Evolutionary conservation across 768 basidiomycete species (phyloP).

Genomic region (Rhizopogon roseolus): DNA sequence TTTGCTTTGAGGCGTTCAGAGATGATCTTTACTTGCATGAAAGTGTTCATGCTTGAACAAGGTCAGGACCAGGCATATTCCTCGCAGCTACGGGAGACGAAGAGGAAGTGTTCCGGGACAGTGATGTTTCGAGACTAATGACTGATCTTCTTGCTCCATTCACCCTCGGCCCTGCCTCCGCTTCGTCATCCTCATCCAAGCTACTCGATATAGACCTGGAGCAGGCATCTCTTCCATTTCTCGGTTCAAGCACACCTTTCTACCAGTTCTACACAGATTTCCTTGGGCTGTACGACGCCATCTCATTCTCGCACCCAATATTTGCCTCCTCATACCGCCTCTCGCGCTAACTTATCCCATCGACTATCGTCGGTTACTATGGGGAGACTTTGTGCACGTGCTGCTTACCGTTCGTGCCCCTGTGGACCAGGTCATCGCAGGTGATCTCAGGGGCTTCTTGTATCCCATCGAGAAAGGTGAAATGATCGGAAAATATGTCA

Average conservation of each 20-base stretch:
- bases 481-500: slow-evolving; percentile 59
- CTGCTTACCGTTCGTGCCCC: slow-evolving; percentile 54
- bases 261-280: slow-evolving; percentile 94
- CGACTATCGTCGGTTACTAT: slow-evolving; percentile 83
- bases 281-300: slow-evolving; percentile 82
- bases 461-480: slow-evolving; percentile 65
- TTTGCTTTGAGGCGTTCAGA: slow-evolving; percentile 16
- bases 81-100: slow-evolving; percentile 18
- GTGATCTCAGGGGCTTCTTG: slow-evolving; percentile 55
- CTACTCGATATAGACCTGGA: slow-evolving; percentile 35
- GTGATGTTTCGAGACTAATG: slow-evolving; percentile 55
- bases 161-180: slow-evolving; percentile 22
- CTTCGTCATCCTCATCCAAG: not conserved
- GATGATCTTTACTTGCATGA: slow-evolving; percentile 78
- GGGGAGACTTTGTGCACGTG: slow-evolving; percentile 69
- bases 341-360: slow-evolving; percentile 68
- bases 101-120: slow-evolving; percentile 81
- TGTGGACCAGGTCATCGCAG: slow-evolving; percentile 47
- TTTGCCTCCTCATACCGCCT: slow-evolving; percentile 78
- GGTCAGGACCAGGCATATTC: slow-evolving; percentile 37
- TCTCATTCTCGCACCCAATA: slow-evolving; percentile 77
- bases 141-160: slow-evolving; percentile 53
- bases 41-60: slow-evolving; percentile 94
- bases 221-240: slow-evolving; percentile 47
- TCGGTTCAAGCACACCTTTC: slow-evolving; percentile 73